Conservation (phyloP, 805 yeast species). For the Candida ovalis region DNA sequence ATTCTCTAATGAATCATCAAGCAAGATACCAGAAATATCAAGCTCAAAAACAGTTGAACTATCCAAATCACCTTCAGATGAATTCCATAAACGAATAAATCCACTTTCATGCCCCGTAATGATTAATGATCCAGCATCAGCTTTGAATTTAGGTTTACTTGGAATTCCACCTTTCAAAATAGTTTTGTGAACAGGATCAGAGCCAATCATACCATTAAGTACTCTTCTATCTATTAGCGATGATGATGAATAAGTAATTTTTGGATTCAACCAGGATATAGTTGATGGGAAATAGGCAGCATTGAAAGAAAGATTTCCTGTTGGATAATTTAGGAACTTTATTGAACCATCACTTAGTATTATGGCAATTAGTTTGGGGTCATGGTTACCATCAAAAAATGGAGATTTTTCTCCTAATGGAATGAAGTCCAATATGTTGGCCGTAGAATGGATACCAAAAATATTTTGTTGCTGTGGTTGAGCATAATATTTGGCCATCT, state of each 20-base stretch:
- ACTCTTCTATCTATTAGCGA: conserved; percentile 34
- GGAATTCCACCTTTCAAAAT: conserved; percentile 82
- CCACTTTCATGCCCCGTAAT: conserved; percentile 90
- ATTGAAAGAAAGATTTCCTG: conserved; percentile 46
- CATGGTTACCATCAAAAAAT: conserved; percentile 74
- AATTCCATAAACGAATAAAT: conserved; percentile 77
- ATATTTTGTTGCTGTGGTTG: conserved; percentile 52
- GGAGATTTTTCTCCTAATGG: conserved; percentile 65
- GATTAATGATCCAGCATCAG: conserved; percentile 53
- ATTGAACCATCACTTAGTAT: conserved; percentile 62
- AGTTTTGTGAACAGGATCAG: conserved; percentile 52
- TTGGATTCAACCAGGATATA: conserved; percentile 74
- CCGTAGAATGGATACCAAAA: conserved; percentile 48
- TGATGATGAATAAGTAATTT: conserved; percentile 53
- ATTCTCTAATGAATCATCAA: conserved; percentile 39
- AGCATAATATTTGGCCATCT: conserved; percentile 75
- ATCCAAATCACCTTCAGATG: conserved; percentile 68
- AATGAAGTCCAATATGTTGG: conserved; percentile 43
- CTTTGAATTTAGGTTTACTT: conserved; percentile 42
- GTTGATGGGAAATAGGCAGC: conserved; percentile 76
- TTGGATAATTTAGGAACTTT: conserved; percentile 55
- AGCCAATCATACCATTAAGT: conserved; percentile 30
- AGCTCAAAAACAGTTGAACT: conserved; percentile 58
- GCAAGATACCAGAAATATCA: conserved; percentile 46
- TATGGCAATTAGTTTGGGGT: conserved; percentile 63